A percentile compares a stretch with the other conserved stretches of the same genome.
phyloP scores from a whole-genome alignment of 768 basidiomycete species.

The Tricholoma hemisulphureum region DNA sequence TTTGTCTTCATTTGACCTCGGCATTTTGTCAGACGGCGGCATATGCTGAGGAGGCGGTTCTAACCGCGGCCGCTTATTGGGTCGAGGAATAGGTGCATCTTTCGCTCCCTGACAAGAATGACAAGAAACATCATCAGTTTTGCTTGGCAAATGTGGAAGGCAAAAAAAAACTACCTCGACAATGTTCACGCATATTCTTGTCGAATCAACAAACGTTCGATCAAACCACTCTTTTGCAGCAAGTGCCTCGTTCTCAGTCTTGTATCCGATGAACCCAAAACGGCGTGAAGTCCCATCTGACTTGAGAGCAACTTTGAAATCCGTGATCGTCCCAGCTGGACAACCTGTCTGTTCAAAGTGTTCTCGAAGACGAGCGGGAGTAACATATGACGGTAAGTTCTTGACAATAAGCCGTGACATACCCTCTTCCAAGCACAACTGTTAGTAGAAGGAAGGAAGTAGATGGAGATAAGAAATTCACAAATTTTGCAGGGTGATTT shows the following conservation, averaged over 20 bases:
- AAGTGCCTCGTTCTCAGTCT: conserved; percentile 70
- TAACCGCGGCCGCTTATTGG: conserved; percentile 66
- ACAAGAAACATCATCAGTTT: background rate
- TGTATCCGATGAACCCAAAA: conserved; percentile 94
- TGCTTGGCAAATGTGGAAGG: background rate
- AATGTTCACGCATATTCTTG: conserved; percentile 69
- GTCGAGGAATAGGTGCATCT: conserved; percentile 64
- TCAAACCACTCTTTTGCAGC: conserved; percentile 83
- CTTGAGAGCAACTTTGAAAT: conserved; percentile 78
- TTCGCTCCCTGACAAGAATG: conserved; percentile 58
- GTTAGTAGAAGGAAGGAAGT: background rate
- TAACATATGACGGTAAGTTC: conserved; percentile 71
- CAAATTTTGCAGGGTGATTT: no score
- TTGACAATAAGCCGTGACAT: conserved; percentile 88
- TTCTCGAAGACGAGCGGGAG: conserved; percentile 58
- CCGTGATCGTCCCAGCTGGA: conserved; percentile 75
- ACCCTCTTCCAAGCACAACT: background rate
- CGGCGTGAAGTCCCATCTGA: conserved; percentile 76
- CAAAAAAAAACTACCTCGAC: conserved; percentile 61
- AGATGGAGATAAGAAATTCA: no score
- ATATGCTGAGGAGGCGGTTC: conserved; percentile 29
- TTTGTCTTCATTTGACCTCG: conserved; percentile 6
- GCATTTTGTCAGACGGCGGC: conserved; percentile 7
- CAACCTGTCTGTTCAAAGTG: conserved; percentile 65
- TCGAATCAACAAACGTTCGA: conserved; percentile 77